Evolutionary conservation across 495 filamentous ascomycete genomes (phyloP).

Genomic region (Lophiotrema nucula): DNA sequence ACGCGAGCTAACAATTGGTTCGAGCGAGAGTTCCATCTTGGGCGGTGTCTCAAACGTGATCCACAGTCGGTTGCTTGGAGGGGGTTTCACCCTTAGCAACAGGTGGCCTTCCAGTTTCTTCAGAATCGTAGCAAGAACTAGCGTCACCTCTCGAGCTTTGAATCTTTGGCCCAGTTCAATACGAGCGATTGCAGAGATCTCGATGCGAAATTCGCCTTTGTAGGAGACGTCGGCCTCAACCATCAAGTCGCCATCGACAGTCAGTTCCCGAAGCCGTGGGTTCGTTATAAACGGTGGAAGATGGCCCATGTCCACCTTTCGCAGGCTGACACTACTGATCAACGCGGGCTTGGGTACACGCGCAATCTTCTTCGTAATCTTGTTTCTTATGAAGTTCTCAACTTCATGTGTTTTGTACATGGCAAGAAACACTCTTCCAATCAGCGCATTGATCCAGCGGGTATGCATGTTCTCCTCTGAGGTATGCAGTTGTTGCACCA

Average conservation of each 20-base stretch:
- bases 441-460: conserved; percentile 88
- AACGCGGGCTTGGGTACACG: conserved; percentile 90
- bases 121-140: conserved; percentile 81
- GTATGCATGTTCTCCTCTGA: conserved; percentile 90
- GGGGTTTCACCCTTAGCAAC: conserved; percentile 84
- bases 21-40: conserved; percentile 85
- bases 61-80: conserved; percentile 93
- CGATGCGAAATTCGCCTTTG: conserved; percentile 80
- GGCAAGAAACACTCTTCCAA: conserved; percentile 83
- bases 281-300: conserved; percentile 87
- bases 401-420: conserved; percentile 80
- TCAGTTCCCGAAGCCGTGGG: conserved; percentile 83
- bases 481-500: conserved; percentile 87
- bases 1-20: conserved; percentile 90
- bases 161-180: conserved; percentile 87
- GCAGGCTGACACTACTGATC: conserved; percentile 74
- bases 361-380: conserved; percentile 95
- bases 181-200: conserved; percentile 83
- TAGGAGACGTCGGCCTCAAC: conserved; percentile 86
- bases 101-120: conserved; percentile 84
- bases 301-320: conserved; percentile 81
- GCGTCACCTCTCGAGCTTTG: conserved; percentile 83
- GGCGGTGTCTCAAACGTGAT: conserved; percentile 89
- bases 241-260: conserved; percentile 82
- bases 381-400: conserved; percentile 72